phyloP scores from a whole-genome alignment of 2,329 filamentous ascomycete species.

The Exophiala alcalophila region DNA sequence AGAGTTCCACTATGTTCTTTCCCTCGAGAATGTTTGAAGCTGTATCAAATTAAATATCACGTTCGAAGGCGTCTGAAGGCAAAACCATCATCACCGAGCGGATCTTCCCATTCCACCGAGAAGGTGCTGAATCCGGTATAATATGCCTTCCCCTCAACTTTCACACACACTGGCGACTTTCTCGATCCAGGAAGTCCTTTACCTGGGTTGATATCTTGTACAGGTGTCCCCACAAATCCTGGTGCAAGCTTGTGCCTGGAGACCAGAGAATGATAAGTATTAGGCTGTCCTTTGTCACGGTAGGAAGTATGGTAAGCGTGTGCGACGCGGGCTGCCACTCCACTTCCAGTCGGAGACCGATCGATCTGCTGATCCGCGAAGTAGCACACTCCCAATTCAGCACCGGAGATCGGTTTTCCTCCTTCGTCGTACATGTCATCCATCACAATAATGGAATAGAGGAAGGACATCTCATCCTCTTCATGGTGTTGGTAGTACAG shows the following conservation, averaged over 20 bases:
- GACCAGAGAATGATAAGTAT: constrained; percentile 40
- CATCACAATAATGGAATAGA: constrained; percentile 45
- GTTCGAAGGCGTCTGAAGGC: constrained; percentile 19
- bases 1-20: too few species aligned
- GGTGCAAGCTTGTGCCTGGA: constrained; percentile 32
- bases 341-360: constrained; percentile 41
- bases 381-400: constrained; percentile 46
- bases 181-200: neutral
- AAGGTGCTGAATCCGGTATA: constrained; percentile 36
- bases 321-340: constrained; percentile 39
- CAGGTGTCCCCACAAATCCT: constrained; percentile 29
- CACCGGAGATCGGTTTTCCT: constrained; percentile 24
- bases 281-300: constrained; percentile 27
- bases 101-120: constrained; percentile 35
- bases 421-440: constrained; percentile 24
- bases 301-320: constrained; percentile 36
- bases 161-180: constrained; percentile 28
- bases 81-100: constrained; percentile 24
- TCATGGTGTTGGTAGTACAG: constrained; percentile 35
- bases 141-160: constrained; percentile 36
- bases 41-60: too few species aligned
- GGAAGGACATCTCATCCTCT: constrained; percentile 35
- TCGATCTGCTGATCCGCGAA: constrained; percentile 50
- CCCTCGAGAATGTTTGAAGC: too few species aligned
- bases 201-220: neutral